Conservation (phyloP, 371 early-diverging fungal species). For the Mortierella sp. region DNA sequence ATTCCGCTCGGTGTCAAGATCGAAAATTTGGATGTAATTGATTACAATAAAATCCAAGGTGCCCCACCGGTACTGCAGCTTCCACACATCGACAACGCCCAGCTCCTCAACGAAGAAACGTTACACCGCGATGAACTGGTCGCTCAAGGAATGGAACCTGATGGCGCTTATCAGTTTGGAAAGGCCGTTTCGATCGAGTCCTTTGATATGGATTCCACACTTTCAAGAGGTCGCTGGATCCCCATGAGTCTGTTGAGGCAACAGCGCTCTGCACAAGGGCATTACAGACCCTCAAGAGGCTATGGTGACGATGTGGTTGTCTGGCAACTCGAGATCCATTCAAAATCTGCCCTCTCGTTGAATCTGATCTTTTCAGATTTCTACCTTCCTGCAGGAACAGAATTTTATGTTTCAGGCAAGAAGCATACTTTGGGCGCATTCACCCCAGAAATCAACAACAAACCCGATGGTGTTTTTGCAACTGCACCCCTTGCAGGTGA, state of each 20-base stretch:
- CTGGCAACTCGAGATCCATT: constrained; percentile 59
- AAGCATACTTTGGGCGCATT: constrained; percentile 57
- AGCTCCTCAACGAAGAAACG: constrained; percentile 33
- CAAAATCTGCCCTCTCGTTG: constrained; percentile 59
- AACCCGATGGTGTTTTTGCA: constrained; percentile 57
- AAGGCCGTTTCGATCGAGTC: constrained; percentile 34
- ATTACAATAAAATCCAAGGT: constrained; percentile 4
- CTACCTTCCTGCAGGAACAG: constrained; percentile 52
- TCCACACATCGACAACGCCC: constrained; percentile 35
- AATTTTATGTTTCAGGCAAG: constrained; percentile 56
- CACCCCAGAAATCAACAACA: constrained; percentile 57
- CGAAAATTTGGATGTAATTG: not conserved
- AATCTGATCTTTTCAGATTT: constrained; percentile 63
- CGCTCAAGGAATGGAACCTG: constrained; percentile 6
- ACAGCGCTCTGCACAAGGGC: constrained; percentile 2
- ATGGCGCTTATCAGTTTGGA: constrained; percentile 53
- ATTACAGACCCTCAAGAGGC: not conserved
- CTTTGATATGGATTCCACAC: constrained; percentile 17
- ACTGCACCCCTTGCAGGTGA: constrained; percentile 61
- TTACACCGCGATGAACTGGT: not conserved
- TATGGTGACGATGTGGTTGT: constrained; percentile 38
- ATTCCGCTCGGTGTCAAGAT: not conserved
- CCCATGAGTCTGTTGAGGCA: constrained; percentile 10
- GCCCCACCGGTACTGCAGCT: constrained; percentile 32
- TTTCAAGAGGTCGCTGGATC: constrained; percentile 43